Conservation (phyloP, 1,139 yeast species). For the Pichia sorboxylosa region DNA sequence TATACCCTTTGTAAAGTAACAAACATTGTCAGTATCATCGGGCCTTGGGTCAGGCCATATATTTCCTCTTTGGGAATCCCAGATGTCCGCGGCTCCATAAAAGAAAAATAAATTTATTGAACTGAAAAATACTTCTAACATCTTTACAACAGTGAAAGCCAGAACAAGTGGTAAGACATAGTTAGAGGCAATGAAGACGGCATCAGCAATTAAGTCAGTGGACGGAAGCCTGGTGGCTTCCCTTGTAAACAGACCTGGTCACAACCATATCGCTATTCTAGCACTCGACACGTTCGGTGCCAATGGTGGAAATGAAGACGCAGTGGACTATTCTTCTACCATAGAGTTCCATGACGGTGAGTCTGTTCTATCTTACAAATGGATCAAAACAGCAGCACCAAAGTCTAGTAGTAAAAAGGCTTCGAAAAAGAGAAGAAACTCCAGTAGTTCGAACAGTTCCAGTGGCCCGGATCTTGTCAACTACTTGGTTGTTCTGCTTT, state of each 20-base stretch:
- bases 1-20: no score
- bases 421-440: conserved; percentile 4
- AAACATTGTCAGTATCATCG: no score
- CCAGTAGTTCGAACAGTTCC: neutral
- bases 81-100: no score
- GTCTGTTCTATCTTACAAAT: conserved; percentile 18
- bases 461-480: conserved; percentile 2
- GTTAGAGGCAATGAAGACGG: conserved; percentile 11
- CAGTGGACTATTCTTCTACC: conserved; percentile 12
- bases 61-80: no score
- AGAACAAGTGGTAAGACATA: no score
- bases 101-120: no score
- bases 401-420: neutral
- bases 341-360: conserved; percentile 23
- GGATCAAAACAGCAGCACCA: conserved; percentile 15
- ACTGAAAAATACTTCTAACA: no score
- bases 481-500: conserved; percentile 29
- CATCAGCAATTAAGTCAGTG: conserved; percentile 5
- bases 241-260: conserved; percentile 8
- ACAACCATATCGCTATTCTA: neutral
- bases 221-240: conserved; percentile 15
- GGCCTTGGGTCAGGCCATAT: no score
- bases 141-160: no score
- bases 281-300: no score
- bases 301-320: no score